phyloP scores from a whole-genome alignment of 225 moss, liverwort and hornwort species.

The Bryoerythrophyllum caledonicum region DNA sequence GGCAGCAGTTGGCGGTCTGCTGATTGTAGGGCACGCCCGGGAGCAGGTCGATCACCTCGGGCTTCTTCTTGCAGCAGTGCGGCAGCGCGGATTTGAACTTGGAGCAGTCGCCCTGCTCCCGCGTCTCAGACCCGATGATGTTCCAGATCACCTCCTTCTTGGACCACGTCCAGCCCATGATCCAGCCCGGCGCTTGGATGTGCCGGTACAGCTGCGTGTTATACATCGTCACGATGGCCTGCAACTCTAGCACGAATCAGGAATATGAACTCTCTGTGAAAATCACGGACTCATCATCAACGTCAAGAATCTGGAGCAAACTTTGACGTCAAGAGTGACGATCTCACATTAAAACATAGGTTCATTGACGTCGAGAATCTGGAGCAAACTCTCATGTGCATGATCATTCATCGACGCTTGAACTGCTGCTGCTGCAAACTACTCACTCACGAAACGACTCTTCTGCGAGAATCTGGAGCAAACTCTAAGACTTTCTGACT shows the following conservation, averaged over 20 bases:
- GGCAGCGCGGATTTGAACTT: slow-evolving; percentile 9
- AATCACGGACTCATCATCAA: too few species aligned
- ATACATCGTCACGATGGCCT: slow-evolving; percentile 66
- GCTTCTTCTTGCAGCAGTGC: slow-evolving; percentile 57
- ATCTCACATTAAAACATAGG: too few species aligned
- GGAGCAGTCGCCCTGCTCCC: slow-evolving; percentile 66
- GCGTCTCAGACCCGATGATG: slow-evolving; percentile 52
- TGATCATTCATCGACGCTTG: too few species aligned
- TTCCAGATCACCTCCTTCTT: slow-evolving; percentile 69
- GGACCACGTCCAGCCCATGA: slow-evolving; percentile 57
- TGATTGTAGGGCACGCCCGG: slow-evolving; percentile 67
- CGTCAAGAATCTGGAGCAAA: too few species aligned
- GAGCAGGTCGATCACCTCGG: slow-evolving; percentile 58
- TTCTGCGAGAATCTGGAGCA: too few species aligned
- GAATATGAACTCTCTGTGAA: background rate
- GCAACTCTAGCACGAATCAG: background rate
- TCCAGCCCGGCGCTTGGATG: slow-evolving; percentile 65
- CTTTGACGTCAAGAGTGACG: too few species aligned
- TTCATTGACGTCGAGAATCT: too few species aligned
- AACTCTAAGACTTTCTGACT: too few species aligned
- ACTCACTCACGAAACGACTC: too few species aligned
- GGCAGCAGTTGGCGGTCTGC: slow-evolving; percentile 66
- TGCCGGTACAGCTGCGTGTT: slow-evolving; percentile 60
- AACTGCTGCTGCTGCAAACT: too few species aligned
- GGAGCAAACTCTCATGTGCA: too few species aligned